Evolutionary conservation across 106 monocot genomes (phyloP).

Genomic region (Cymbidium sinense): DNA sequence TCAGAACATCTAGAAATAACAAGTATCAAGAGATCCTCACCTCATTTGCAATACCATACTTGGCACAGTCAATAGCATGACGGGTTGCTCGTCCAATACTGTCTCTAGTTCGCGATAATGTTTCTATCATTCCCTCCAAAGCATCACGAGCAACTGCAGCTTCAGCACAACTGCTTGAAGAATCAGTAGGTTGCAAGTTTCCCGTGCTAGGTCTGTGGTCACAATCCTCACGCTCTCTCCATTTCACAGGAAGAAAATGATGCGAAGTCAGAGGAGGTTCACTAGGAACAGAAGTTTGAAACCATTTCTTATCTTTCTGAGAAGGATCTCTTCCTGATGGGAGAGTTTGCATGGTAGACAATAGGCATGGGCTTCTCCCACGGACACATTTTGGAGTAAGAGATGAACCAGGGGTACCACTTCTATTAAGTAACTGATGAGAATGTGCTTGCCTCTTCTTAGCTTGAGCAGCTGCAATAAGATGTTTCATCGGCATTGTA

Average conservation of each 20-base stretch:
- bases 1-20: not conserved
- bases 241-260: conserved; percentile 11
- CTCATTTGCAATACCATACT: conserved; percentile 75
- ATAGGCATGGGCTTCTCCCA: conserved; percentile 42
- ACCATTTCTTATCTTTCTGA: conserved; percentile 26
- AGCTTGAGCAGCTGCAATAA: conserved; percentile 85
- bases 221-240: conserved; percentile 27
- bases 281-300: conserved; percentile 15
- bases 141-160: conserved; percentile 67
- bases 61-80: conserved; percentile 81
- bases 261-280: conserved; percentile 24
- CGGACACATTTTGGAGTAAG: conserved; percentile 18
- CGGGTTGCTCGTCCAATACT: conserved; percentile 86
- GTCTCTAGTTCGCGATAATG: conserved; percentile 71
- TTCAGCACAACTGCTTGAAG: conserved; percentile 55
- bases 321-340: conserved; percentile 12
- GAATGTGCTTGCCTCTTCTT: conserved; percentile 55
- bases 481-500: conserved; percentile 54
- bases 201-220: conserved; percentile 30
- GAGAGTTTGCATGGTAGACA: conserved; percentile 18
- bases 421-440: conserved; percentile 17
- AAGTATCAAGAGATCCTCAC: conserved; percentile 14
- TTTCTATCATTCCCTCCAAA: conserved; percentile 81
- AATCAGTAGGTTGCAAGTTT: conserved; percentile 22
- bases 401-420: conserved; percentile 22